These are phyloP conservation scores for Nakazawaea wickerhamii DNA, from an alignment of 805 yeast genomes.

Conservation along the genomic window DNA sequence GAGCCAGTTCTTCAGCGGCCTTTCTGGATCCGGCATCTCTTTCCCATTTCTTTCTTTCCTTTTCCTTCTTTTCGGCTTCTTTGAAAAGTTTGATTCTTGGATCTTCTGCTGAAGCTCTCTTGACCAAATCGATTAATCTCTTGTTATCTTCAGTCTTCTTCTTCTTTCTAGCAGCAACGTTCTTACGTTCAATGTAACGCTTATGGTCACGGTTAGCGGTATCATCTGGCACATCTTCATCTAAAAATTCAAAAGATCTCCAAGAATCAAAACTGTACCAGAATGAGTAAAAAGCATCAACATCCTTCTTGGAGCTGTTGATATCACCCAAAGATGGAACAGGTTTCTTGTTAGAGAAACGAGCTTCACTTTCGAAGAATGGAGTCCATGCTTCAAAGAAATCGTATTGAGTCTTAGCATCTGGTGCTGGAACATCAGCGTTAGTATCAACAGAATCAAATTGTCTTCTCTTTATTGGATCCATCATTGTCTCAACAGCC, in stretches of 20 bases:
- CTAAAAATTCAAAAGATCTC: constrained; percentile 97
- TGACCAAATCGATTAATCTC: constrained; percentile 79
- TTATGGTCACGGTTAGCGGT: constrained; percentile 98
- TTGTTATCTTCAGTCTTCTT: constrained; percentile 96
- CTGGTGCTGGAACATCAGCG: constrained; percentile 82
- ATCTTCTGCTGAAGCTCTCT: constrained; percentile 83
- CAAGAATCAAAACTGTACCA: constrained; percentile 95
- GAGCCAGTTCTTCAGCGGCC: constrained; percentile 89
- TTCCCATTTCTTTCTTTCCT: constrained; percentile 95
- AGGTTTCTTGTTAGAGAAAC: constrained; percentile 90
- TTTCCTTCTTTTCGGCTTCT: constrained; percentile 90
- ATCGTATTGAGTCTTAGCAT: constrained; percentile 60
- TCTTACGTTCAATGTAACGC: constrained; percentile 97
- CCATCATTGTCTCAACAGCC: constrained; percentile 86
- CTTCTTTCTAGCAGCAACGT: constrained; percentile 94
- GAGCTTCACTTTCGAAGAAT: constrained; percentile 82
- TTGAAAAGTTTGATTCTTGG: constrained; percentile 93
- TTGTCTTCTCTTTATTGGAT: constrained; percentile 83
- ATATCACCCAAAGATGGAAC: constrained; percentile 75
- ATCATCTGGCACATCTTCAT: constrained; percentile 99
- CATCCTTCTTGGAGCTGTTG: constrained; percentile 68
- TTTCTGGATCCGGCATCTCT: constrained; percentile 95
- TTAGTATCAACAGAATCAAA: constrained; percentile 90
- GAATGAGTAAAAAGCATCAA: constrained; percentile 84
- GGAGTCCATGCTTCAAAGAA: constrained; percentile 92